Evolutionary conservation across 352 stramenopile genomes (phyloP), one percentile per base, ranked within the genome.

Genomic region (Phytopythium montanum): DNA sequence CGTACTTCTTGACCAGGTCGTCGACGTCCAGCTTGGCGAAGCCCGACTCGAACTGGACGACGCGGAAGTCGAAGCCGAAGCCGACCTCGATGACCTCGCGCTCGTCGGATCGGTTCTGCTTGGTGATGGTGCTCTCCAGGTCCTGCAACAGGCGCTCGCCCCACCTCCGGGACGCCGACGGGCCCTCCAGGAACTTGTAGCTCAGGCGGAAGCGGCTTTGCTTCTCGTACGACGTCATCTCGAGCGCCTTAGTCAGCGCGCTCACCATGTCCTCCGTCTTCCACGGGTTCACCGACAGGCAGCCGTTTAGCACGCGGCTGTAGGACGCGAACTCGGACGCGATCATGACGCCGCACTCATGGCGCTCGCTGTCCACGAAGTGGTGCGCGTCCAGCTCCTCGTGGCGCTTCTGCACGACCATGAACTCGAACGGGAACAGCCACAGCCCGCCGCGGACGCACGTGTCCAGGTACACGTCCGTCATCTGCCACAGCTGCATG

Each of bases 281-380:
- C 96, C 97, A 99, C 12, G 97, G 97, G 68, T 99, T 99, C 21
- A 99, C 86, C 25, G 97, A 84, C 57, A 99, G 55, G 45, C 94
- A 95, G n/a, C 97, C 97, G 58, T 95, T 88, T 68, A 99, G 87
- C 38, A 99, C 97, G 38, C 97, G 81, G 36, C 91, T 98, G 66
- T 95, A 98, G 18, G 88, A 97, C 2, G 94, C 91, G 71, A 99
- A 99, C 69, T 99, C 97, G 28, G 93, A 99, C 4, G 98, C 78
- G 34, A 99, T 94, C 68, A 98, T 93, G 4, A 96, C 63, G 23
- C 95, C 95, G 50, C 89, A 85, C 45, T 55, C 64, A 19, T 73
- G 70, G 13, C 75, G 71, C 3, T 48, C 62, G 13, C 59, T 61
- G 31, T 72, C 64, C 46, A 63, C 58, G 25, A 50, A 39, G 28